A percentile compares a stretch with the other conserved stretches of the same genome.
Conservation (phyloP, 192 early-diverging fungal genomes). For the Phycomyces nitens region DNA sequence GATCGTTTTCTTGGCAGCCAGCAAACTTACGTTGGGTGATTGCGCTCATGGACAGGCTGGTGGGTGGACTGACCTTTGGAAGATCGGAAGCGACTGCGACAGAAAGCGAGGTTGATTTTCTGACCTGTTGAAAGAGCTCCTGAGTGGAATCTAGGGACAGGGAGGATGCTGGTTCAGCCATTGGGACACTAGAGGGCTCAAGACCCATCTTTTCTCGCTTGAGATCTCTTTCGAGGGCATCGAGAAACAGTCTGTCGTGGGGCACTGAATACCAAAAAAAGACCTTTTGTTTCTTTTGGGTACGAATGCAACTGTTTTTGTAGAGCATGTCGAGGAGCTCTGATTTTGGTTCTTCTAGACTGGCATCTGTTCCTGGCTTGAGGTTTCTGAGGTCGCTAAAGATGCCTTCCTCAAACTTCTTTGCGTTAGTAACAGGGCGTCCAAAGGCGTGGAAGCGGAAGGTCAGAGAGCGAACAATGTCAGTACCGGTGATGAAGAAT, state of each 20-base stretch:
- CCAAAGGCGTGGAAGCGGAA: conserved; percentile 91
- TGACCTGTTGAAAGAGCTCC: conserved; percentile 51
- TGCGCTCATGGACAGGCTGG: conserved; percentile 11
- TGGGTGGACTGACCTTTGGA: conserved; percentile 5
- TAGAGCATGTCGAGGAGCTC: conserved; percentile 93
- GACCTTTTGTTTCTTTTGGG: conserved; percentile 99
- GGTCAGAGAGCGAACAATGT: conserved; percentile 87
- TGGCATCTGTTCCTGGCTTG: conserved; percentile 91
- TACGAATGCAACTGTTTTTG: conserved; percentile 94
- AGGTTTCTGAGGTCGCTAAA: conserved; percentile 94
- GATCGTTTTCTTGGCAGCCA: neutral
- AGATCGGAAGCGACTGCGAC: too few species aligned
- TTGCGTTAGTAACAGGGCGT: conserved; percentile 80
- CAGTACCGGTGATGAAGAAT: conserved; percentile 94
- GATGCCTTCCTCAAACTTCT: conserved; percentile 98
- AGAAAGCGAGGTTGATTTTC: conserved; percentile 37
- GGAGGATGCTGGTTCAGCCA: conserved; percentile 65
- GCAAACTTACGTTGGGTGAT: too few species aligned
- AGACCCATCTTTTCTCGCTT: conserved; percentile 87
- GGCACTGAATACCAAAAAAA: conserved; percentile 97
- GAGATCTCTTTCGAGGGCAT: conserved; percentile 93
- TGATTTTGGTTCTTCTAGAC: conserved; percentile 88
- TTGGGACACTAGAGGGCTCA: conserved; percentile 78
- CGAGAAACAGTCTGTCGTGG: conserved; percentile 91
- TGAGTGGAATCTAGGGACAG: conserved; percentile 59